Evolutionary conservation across 176 grass and related monocot species (phyloP), one percentile per base, ranked within the genome.

Genomic region (Bonia amplexicaulis): DNA sequence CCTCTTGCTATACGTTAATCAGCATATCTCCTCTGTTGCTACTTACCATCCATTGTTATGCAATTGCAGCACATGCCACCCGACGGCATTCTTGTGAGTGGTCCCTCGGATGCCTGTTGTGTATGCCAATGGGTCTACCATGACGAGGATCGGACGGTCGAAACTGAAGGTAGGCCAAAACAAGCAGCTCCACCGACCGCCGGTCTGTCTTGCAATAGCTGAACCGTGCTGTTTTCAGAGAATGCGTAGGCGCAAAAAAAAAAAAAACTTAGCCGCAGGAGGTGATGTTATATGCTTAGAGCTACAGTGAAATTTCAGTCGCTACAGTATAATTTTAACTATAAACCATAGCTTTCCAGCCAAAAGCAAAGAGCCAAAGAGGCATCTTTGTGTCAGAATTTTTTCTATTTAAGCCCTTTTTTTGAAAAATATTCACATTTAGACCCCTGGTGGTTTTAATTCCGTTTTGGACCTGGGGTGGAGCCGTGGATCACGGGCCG

Each of bases 361-460:
- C n/a, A n/a, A n/a, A n/a, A n/a, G 46, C 55, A 22, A 7, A 10
- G 6, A 22, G 81, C 25, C 80, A 88, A 46, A 58, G 61, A 53
- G 63, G 89, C 89, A 89, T 70, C 29, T 88, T n/a, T 90, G 72
- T 91, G 66, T 92, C n/a, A n/a, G n/a, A n/a, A n/a, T n/a, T n/a
- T n/a, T n/a, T n/a, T n/a, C n/a, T n/a, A n/a, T n/a, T n/a, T n/a
- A n/a, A n/a, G n/a, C n/a, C n/a, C n/a, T n/a, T n/a, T n/a, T n/a
- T n/a, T n/a, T n/a, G n/a, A n/a, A n/a, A n/a, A n/a, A n/a, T n/a
- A n/a, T n/a, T n/a, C n/a, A n/a, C n/a, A n/a, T n/a, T n/a, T n/a
- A n/a, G n/a, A n/a, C n/a, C n/a, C n/a, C n/a, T n/a, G n/a, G n/a
- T n/a, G n/a, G n/a, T n/a, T n/a, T n/a, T n/a, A n/a, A n/a, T n/a